Conservation (phyloP, 2,329 filamentous ascomycete species). For the Scytalidium lignicola region DNA sequence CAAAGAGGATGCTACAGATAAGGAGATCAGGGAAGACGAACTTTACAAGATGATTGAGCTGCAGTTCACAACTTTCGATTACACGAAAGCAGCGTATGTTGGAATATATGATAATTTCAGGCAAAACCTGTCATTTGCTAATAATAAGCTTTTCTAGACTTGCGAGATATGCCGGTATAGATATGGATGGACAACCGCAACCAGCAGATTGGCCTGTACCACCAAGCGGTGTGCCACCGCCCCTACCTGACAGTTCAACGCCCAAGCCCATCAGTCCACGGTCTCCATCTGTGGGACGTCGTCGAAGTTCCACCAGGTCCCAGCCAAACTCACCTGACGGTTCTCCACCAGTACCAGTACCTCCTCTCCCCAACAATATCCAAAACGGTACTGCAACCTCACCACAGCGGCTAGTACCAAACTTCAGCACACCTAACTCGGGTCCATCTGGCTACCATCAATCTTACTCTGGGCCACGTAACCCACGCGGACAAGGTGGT, state of each 20-base stretch:
- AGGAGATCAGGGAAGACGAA: slow-evolving; percentile 92
- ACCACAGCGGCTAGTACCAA: slow-evolving; percentile 3
- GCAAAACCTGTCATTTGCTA: not conserved
- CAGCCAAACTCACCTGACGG: slow-evolving; percentile 20
- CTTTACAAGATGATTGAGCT: slow-evolving; percentile 91
- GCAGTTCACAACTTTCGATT: slow-evolving; percentile 93
- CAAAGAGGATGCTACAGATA: slow-evolving; percentile 89
- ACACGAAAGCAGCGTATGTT: slow-evolving; percentile 73
- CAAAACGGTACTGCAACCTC: not conserved
- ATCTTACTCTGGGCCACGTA: slow-evolving; percentile 19
- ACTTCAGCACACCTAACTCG: slow-evolving; percentile 3
- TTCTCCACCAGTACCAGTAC: slow-evolving; percentile 20
- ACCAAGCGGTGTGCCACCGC: not conserved
- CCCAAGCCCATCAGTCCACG: slow-evolving; percentile 10
- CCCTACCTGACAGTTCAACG: slow-evolving; percentile 1
- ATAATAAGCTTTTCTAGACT: slow-evolving; percentile 3
- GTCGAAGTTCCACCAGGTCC: slow-evolving; percentile 13
- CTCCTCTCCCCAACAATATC: slow-evolving; percentile 16
- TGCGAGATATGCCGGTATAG: slow-evolving; percentile 25
- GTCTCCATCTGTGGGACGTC: slow-evolving; percentile 8
- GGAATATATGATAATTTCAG: too few relatives aligned
- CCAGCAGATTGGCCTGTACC: not conserved
- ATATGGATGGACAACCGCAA: not conserved
- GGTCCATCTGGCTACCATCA: slow-evolving; percentile 22
- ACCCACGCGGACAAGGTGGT: slow-evolving; percentile 14